A percentile compares a stretch with the other conserved stretches of the same genome.
Evolutionary conservation across 2,329 filamentous ascomycete genomes (phyloP).

Genomic region (Mycosphaerella arachidis): DNA sequence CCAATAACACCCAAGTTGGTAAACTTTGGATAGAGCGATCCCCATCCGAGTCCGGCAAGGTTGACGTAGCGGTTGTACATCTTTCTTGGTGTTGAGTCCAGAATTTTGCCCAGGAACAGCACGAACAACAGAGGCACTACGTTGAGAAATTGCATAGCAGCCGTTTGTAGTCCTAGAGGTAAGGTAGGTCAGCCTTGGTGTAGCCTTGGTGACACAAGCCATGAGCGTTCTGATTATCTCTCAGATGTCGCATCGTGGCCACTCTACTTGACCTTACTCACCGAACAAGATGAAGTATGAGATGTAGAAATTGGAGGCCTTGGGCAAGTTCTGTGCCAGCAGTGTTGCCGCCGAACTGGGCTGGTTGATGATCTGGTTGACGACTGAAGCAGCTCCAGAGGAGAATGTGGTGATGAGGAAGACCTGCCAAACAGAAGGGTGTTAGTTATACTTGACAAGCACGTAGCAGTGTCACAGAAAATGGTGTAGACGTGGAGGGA

Average conservation of each 20-base stretch:
- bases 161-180: constrained; percentile 19
- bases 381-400: constrained; percentile 31
- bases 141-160: constrained; percentile 27
- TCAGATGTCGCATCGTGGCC: no score
- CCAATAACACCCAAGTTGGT: constrained; percentile 38
- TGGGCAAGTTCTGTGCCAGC: constrained; percentile 33
- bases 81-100: constrained; percentile 42
- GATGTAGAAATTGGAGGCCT: constrained; percentile 37
- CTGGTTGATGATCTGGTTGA: constrained; percentile 28
- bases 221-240: no score
- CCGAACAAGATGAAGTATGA: constrained; percentile 35
- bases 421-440: constrained; percentile 27
- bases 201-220: no score
- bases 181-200: no score
- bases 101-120: constrained; percentile 27
- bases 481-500: no score
- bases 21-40: constrained; percentile 41
- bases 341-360: constrained; percentile 27
- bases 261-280: no score
- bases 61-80: constrained; percentile 41
- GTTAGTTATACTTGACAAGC: no score
- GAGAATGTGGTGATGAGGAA: constrained; percentile 36
- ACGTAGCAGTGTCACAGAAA: no score
- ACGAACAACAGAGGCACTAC: constrained; percentile 28
- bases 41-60: constrained; percentile 40